A percentile compares a stretch with the other conserved stretches of the same genome.
Conservation (phyloP, 176 grass and related monocot species). For the Zea luxurians region DNA sequence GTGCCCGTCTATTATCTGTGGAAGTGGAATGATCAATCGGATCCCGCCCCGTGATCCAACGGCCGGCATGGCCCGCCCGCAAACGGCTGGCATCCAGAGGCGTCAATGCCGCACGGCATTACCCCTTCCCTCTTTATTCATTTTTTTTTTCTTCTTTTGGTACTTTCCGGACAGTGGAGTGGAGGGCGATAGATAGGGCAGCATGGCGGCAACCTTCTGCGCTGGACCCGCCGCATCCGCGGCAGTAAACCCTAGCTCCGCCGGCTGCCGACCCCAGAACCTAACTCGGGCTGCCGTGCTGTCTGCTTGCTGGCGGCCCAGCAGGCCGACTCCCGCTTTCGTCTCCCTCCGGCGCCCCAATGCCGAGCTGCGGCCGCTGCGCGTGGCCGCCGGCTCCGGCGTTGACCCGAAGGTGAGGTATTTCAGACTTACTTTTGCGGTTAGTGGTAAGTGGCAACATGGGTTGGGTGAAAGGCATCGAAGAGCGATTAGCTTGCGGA, state of each 20-base stretch:
- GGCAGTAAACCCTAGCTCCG: conserved; percentile 31
- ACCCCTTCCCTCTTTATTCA: no score
- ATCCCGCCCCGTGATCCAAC: background rate
- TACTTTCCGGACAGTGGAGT: no score
- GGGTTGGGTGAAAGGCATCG: background rate
- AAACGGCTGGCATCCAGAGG: conserved; percentile 14
- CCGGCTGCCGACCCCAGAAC: background rate
- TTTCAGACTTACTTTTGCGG: background rate
- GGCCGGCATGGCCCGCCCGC: background rate
- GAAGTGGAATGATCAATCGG: background rate
- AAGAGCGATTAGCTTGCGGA: background rate
- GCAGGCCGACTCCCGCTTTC: background rate
- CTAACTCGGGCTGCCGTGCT: background rate
- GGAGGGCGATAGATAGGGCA: conserved; percentile 34
- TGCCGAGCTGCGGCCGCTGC: conserved; percentile 43
- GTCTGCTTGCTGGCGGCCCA: conserved; percentile 24
- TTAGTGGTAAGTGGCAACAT: background rate
- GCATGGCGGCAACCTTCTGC: conserved; percentile 55
- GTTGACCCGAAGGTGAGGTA: conserved; percentile 26
- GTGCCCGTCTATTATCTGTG: background rate
- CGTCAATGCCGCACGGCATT: background rate
- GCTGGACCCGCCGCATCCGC: conserved; percentile 35
- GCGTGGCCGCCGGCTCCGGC: conserved; percentile 36
- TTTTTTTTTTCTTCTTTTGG: background rate
- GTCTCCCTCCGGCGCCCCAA: conserved; percentile 34